Evolutionary conservation across 352 stramenopile species (phyloP).

Genomic region (Elongisporangium anandrum): DNA sequence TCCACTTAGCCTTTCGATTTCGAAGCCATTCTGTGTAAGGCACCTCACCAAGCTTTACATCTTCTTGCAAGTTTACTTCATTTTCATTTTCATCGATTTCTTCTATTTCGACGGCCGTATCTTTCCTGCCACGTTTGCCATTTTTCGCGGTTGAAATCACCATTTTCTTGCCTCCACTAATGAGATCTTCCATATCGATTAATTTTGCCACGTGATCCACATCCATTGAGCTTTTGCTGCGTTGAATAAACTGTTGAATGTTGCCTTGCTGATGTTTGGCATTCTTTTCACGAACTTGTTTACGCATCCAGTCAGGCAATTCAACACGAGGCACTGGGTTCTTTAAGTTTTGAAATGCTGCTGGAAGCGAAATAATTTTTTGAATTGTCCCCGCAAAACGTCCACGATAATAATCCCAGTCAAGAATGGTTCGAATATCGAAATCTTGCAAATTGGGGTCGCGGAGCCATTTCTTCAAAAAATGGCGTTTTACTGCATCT

Average conservation of each 20-base stretch:
- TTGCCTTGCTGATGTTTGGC: constrained; percentile 69
- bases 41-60: constrained; percentile 56
- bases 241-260: constrained; percentile 90
- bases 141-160: constrained; percentile 8
- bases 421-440: constrained; percentile 92
- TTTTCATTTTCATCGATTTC: constrained; percentile 22
- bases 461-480: constrained; percentile 97
- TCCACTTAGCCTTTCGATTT: constrained; percentile 77
- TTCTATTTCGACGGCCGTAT: constrained; percentile 14
- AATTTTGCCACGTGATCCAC: constrained; percentile 52
- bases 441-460: constrained; percentile 90
- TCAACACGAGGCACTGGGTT: constrained; percentile 97
- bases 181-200: constrained; percentile 72
- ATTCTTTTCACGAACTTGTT: constrained; percentile 89
- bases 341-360: constrained; percentile 94
- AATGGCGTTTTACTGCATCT: constrained; percentile 93
- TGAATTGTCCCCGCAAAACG: constrained; percentile 90
- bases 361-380: constrained; percentile 99
- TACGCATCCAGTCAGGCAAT: constrained; percentile 96
- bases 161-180: constrained; percentile 13
- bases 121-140: constrained; percentile 9
- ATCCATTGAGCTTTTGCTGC: constrained; percentile 18
- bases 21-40: constrained; percentile 55
- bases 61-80: constrained; percentile 5
- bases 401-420: constrained; percentile 98